Conservation (phyloP, 179 eudicot genomes). For the Corrigiola litoralis region DNA sequence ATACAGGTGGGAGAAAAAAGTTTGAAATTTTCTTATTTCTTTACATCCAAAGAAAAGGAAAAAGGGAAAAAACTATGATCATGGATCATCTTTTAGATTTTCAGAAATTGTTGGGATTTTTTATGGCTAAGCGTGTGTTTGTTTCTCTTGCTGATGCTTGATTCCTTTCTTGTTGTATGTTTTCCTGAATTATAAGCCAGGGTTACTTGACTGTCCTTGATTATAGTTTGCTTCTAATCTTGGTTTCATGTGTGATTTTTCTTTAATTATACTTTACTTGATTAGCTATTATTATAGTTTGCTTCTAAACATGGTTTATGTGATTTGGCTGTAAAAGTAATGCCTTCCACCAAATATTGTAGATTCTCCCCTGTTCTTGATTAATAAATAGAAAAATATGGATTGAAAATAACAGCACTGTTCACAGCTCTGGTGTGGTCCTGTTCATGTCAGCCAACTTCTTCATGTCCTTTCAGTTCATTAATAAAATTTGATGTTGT, state of each 20-base stretch:
- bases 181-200: conserved; percentile 9
- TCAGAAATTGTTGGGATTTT: background rate
- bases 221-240: background rate
- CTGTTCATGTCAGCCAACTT: conserved; percentile 10
- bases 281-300: too few relatives aligned
- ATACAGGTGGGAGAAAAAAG: too few relatives aligned
- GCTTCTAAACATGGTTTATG: background rate
- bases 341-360: too few relatives aligned
- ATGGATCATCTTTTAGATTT: background rate
- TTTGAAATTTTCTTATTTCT: too few relatives aligned
- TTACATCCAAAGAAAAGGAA: too few relatives aligned
- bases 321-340: background rate
- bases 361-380: background rate
- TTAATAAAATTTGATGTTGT: conserved; percentile 15
- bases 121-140: too few relatives aligned
- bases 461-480: conserved; percentile 17
- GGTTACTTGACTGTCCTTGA: background rate
- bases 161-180: conserved; percentile 1
- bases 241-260: conserved; percentile 5
- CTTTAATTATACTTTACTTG: too few relatives aligned
- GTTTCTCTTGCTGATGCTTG: conserved; percentile 1
- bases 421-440: conserved; percentile 19
- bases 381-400: background rate
- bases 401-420: background rate
- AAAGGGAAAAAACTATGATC: too few relatives aligned